Evolutionary conservation across 257 asterid genomes (phyloP).

Genomic region (Knoxia roxburghii): DNA sequence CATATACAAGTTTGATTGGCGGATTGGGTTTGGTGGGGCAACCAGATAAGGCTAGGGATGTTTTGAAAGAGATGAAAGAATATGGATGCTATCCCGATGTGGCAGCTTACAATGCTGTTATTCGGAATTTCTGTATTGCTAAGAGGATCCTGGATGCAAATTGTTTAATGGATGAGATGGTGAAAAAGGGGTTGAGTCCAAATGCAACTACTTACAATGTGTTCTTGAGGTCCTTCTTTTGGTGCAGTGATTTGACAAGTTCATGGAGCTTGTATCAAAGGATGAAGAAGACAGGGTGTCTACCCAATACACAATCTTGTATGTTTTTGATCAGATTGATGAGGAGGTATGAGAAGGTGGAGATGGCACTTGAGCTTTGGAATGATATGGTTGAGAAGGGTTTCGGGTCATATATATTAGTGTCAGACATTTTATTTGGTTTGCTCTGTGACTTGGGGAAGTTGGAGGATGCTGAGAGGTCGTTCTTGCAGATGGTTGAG

Average conservation of each 20-base stretch:
- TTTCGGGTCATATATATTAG: constrained; percentile 68
- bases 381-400: constrained; percentile 81
- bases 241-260: constrained; percentile 58
- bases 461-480: constrained; percentile 71
- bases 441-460: constrained; percentile 80
- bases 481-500: constrained; percentile 88
- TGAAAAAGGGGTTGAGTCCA: constrained; percentile 58
- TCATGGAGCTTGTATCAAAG: constrained; percentile 71
- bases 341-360: constrained; percentile 68
- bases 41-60: constrained; percentile 81
- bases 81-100: constrained; percentile 81
- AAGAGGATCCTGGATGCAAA: constrained; percentile 65
- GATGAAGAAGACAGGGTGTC: constrained; percentile 63
- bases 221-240: constrained; percentile 60
- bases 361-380: constrained; percentile 79
- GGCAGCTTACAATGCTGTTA: constrained; percentile 83
- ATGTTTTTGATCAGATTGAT: constrained; percentile 76
- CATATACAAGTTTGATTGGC: constrained; percentile 78
- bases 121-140: constrained; percentile 84
- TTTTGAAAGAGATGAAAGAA: constrained; percentile 88
- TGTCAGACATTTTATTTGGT: constrained; percentile 67
- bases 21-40: constrained; percentile 85
- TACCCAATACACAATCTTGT: constrained; percentile 80
- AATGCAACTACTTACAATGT: constrained; percentile 83
- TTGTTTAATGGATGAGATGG: constrained; percentile 71